A percentile compares a stretch with the other conserved stretches of the same genome.
These are phyloP conservation scores for Biscogniauxia sp. DNA, from an alignment of 2,329 filamentous ascomycete species.

Conservation along the genomic window DNA sequence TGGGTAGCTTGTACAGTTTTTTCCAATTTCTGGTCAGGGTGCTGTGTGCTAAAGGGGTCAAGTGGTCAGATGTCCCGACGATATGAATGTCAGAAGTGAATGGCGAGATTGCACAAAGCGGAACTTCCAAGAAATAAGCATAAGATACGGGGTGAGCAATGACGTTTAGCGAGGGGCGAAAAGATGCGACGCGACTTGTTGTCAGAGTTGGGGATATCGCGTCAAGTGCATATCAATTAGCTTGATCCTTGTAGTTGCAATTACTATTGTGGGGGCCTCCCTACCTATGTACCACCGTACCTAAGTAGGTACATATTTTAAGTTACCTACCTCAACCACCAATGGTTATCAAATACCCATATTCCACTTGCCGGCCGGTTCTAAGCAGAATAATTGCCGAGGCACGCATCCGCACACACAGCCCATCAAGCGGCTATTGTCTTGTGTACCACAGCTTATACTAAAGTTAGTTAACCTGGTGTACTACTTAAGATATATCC, in stretches of 20 bases:
- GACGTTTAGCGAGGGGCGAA: slow-evolving; percentile 10
- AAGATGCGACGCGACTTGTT: slow-evolving; percentile 9
- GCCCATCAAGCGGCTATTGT: no score
- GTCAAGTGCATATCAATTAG: slow-evolving; percentile 31
- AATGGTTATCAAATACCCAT: no score
- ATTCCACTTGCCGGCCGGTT: no score
- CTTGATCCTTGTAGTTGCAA: slow-evolving; percentile 15
- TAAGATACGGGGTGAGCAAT: neutral
- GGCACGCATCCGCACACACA: no score
- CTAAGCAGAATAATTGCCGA: no score
- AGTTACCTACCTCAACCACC: no score
- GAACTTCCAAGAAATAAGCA: neutral
- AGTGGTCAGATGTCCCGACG: neutral
- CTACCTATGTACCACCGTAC: no score
- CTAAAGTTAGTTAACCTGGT: no score
- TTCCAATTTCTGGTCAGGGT: no score
- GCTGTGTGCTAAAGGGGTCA: neutral
- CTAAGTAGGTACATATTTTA: no score
- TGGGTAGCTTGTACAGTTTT: neutral
- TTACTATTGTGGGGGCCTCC: neutral
- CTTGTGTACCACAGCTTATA: no score
- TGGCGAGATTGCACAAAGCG: neutral
- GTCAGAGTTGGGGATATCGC: slow-evolving; percentile 16
- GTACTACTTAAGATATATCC: no score
- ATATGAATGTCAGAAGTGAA: neutral